A percentile compares a stretch with the other conserved stretches of the same genome.
Conservation (phyloP, 306 rosid species). For the Quercus wislizeni region DNA sequence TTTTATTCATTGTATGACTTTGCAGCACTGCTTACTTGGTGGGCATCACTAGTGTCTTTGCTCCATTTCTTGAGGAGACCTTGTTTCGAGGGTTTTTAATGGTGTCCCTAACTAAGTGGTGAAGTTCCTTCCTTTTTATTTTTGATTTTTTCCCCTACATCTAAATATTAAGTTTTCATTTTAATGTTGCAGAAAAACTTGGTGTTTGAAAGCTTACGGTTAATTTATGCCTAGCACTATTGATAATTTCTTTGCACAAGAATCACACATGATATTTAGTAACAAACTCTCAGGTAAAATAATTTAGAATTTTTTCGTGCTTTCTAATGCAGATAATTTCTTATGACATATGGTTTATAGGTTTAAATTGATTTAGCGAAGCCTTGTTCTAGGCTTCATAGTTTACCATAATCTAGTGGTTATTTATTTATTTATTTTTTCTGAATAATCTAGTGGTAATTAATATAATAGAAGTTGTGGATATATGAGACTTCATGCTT, state of each 20-base stretch:
- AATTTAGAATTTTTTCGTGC: not conserved
- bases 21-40: constrained; percentile 88
- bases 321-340: not conserved
- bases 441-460: too few relatives aligned
- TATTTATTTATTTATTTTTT: not conserved
- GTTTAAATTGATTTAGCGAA: not conserved
- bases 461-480: not conserved
- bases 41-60: constrained; percentile 85
- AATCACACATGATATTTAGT: not conserved
- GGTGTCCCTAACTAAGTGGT: constrained; percentile 93
- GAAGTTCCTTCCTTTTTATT: not conserved
- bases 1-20: constrained; percentile 18
- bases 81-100: constrained; percentile 88
- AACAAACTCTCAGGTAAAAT: not conserved
- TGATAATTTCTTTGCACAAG: not conserved
- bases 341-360: not conserved
- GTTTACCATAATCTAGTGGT: not conserved
- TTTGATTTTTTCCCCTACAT: not conserved
- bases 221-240: not conserved
- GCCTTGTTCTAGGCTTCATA: not conserved
- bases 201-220: not conserved
- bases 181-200: not conserved
- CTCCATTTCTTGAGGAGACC: constrained; percentile 94
- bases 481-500: not conserved
- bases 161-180: not conserved